A percentile compares a stretch with the other conserved stretches of the same genome.
phyloP scores from a whole-genome alignment of 2,329 filamentous ascomycete species.

The Camptophora hylomeconis region DNA sequence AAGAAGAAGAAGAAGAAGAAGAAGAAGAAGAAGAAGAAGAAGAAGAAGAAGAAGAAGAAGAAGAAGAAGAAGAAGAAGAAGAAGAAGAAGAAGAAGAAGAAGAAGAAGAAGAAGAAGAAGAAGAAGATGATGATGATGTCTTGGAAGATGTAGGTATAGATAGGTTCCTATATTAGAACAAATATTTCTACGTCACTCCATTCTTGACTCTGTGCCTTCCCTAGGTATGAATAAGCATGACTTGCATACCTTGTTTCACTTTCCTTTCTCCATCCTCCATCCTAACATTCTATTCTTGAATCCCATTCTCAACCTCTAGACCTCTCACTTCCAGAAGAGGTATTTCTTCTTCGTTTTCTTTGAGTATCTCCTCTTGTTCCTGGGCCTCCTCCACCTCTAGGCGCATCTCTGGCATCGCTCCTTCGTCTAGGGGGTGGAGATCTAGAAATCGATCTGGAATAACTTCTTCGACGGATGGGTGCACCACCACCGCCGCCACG shows the following conservation, averaged over 20 bases:
- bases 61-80: slow-evolving; percentile 15
- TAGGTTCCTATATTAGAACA: neutral
- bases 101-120: too few relatives aligned
- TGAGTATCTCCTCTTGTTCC: slow-evolving; percentile 2
- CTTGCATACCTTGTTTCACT: slow-evolving; percentile 1
- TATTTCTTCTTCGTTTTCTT: slow-evolving; percentile 6
- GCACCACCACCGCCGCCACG: slow-evolving; percentile 1
- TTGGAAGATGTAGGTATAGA: slow-evolving; percentile 7
- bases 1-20: slow-evolving; percentile 3
- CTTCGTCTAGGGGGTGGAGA: slow-evolving; percentile 6
- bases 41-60: slow-evolving; percentile 7
- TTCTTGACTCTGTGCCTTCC: slow-evolving; percentile 4
- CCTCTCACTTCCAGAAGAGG: too few relatives aligned
- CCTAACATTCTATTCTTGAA: slow-evolving; percentile 4
- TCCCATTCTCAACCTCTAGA: too few relatives aligned
- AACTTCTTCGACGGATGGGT: slow-evolving; percentile 4
- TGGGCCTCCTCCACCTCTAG: slow-evolving; percentile 1
- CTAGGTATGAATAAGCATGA: too few relatives aligned
- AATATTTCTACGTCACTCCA: slow-evolving; percentile 2
- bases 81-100: slow-evolving; percentile 13
- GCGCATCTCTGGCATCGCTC: slow-evolving; percentile 7
- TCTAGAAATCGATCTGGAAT: slow-evolving; percentile 4
- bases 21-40: slow-evolving; percentile 12
- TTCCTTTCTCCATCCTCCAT: slow-evolving; percentile 1
- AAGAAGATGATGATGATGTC: slow-evolving; percentile 8